Percentiles rank a stretch among this genome's conserved stretches.
These are phyloP conservation scores for Candida dajiaensis DNA, from an alignment of 805 yeast species.

Conservation along the genomic window DNA sequence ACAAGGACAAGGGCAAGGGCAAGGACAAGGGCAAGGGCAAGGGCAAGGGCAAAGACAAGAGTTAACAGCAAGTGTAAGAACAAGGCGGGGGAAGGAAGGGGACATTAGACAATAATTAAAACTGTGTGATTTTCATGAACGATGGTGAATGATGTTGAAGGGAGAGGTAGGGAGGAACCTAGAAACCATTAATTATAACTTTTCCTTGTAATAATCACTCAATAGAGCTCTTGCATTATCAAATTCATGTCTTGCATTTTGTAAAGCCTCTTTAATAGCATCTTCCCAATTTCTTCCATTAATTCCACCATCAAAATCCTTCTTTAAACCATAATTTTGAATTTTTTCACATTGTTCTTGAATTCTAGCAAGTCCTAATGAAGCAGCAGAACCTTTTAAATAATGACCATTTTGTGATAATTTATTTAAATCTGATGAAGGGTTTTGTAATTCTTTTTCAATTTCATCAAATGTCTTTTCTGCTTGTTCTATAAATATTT, in stretches of 20 bases:
- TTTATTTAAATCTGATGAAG: conserved; percentile 37
- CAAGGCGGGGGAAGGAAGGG: neutral
- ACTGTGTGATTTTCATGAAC: neutral
- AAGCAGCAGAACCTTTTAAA: conserved; percentile 92
- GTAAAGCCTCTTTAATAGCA: conserved; percentile 48
- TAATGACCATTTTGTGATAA: conserved; percentile 84
- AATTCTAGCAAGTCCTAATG: conserved; percentile 77
- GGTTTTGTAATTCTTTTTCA: conserved; percentile 37
- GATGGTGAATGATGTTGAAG: too few species aligned
- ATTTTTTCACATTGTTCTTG: conserved; percentile 88
- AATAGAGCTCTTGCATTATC: conserved; percentile 43
- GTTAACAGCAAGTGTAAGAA: too few species aligned
- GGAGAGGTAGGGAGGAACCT: too few species aligned
- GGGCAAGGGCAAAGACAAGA: neutral
- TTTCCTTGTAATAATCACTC: conserved; percentile 43
- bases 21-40: neutral
- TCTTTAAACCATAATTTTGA: conserved; percentile 71
- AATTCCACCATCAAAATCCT: conserved; percentile 27
- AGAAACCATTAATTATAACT: conserved; percentile 15
- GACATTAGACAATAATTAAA: neutral
- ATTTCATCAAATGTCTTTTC: conserved; percentile 70
- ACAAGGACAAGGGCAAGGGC: neutral
- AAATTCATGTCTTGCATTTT: conserved; percentile 46
- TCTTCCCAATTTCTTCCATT: conserved; percentile 22
- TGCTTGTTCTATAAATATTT: conserved; percentile 88